Conservation (phyloP, 2,329 filamentous ascomycete genomes). For the Sarocladiaceae sp. region DNA sequence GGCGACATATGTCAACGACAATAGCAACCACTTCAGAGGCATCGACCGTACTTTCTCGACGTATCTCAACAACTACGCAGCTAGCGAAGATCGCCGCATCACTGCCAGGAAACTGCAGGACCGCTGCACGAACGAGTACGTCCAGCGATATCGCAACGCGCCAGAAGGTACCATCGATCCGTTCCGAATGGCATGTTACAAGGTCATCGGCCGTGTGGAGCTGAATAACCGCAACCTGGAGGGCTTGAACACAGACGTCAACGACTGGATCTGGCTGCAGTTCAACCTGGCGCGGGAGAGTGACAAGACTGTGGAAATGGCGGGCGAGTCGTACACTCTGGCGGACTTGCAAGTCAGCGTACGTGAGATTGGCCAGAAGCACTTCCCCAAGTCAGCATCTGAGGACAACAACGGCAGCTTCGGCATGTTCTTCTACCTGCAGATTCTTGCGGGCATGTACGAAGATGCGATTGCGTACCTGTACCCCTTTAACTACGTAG, state of each 20-base stretch:
- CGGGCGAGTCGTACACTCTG: constrained; percentile 59
- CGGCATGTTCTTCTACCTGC: constrained; percentile 89
- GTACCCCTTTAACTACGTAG: constrained; percentile 85
- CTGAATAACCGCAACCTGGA: constrained; percentile 58
- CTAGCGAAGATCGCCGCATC: constrained; percentile 68
- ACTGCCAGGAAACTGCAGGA: constrained; percentile 69
- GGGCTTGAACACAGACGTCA: constrained; percentile 56
- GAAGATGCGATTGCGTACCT: constrained; percentile 89
- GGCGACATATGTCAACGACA: constrained; percentile 74
- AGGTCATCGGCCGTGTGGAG: constrained; percentile 81
- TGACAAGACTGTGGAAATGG: constrained; percentile 57
- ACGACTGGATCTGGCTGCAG: constrained; percentile 68
- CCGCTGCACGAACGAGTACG: constrained; percentile 84
- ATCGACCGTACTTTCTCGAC: constrained; percentile 85
- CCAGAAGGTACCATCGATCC: constrained; percentile 86
- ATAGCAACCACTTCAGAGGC: constrained; percentile 75
- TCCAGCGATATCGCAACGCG: constrained; percentile 74
- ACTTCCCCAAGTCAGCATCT: constrained; percentile 76
- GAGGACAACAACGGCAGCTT: constrained; percentile 74
- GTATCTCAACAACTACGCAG: constrained; percentile 80
- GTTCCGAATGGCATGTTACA: constrained; percentile 96
- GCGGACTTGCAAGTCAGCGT: constrained; percentile 71
- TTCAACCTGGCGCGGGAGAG: constrained; percentile 63
- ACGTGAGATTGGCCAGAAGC: constrained; percentile 79
- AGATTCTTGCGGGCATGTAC: constrained; percentile 85